phyloP scores from a whole-genome alignment of 169 alveolate species.

The Blepharisma undulans region DNA sequence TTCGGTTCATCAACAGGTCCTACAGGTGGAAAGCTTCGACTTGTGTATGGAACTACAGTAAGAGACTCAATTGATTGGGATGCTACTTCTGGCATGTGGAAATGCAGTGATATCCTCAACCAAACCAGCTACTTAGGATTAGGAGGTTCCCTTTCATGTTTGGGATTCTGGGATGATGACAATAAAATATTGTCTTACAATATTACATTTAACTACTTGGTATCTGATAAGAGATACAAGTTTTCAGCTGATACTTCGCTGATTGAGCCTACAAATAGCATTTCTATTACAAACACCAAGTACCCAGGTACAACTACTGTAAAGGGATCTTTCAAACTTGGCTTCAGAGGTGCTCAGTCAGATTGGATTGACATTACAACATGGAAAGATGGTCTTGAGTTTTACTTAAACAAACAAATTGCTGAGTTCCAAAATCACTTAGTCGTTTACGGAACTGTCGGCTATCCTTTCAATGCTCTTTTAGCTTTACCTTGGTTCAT shows the following conservation, averaged over 20 bases:
- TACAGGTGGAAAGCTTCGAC: background rate
- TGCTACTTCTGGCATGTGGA: conserved; percentile 2
- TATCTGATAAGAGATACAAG: background rate
- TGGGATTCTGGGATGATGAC: background rate
- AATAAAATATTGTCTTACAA: background rate
- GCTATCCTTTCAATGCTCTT: background rate
- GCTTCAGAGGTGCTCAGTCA: background rate
- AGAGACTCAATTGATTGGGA: background rate
- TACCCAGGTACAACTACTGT: background rate
- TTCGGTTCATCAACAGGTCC: background rate
- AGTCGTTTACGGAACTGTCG: background rate
- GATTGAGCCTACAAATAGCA: background rate
- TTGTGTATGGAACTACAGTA: background rate
- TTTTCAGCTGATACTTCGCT: background rate
- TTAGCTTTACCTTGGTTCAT: background rate
- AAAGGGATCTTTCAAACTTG: background rate
- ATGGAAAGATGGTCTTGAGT: background rate
- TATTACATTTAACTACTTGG: background rate
- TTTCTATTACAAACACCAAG: background rate
- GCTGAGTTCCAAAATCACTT: background rate
- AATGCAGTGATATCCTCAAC: background rate
- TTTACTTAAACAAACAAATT: background rate
- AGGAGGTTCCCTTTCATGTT: background rate
- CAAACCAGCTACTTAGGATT: background rate
- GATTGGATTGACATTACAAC: background rate